Percentiles rank a stretch among this genome's conserved stretches.
phyloP scores from a whole-genome alignment of 176 grass and related monocot genomes.

The Aegilops tauschii region DNA sequence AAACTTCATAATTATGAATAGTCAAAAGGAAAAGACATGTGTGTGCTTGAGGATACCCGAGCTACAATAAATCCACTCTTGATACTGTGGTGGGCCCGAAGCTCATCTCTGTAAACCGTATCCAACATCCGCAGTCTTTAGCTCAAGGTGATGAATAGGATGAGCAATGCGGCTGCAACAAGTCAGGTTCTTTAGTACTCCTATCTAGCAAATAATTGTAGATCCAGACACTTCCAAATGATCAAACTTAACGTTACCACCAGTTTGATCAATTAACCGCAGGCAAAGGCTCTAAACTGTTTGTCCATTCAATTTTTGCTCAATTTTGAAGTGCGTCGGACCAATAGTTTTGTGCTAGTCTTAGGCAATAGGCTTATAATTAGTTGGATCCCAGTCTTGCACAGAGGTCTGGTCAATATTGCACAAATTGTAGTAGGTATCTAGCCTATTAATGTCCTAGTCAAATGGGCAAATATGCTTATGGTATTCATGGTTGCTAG shows the following conservation, averaged over 20 bases:
- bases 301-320: not conserved
- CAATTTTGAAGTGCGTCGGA: not conserved
- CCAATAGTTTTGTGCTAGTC: not conserved
- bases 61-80: not conserved
- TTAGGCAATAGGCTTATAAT: not conserved
- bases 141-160: not conserved
- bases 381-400: not conserved
- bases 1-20: not conserved
- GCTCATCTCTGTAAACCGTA: not conserved
- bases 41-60: not conserved
- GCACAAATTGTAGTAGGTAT: not conserved
- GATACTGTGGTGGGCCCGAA: not conserved
- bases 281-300: not conserved
- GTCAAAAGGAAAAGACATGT: not conserved
- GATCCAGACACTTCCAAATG: not conserved
- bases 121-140: not conserved
- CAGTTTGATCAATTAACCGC: not conserved
- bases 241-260: not conserved
- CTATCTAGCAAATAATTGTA: not conserved
- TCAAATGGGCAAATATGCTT: not conserved
- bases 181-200: not conserved
- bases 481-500: not conserved
- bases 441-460: not conserved
- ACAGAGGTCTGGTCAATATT: not conserved
- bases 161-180: not conserved